A percentile compares a stretch with the other conserved stretches of the same genome.
Evolutionary conservation across 495 filamentous ascomycete genomes (phyloP).

Genomic region (Neurospora sp.): DNA sequence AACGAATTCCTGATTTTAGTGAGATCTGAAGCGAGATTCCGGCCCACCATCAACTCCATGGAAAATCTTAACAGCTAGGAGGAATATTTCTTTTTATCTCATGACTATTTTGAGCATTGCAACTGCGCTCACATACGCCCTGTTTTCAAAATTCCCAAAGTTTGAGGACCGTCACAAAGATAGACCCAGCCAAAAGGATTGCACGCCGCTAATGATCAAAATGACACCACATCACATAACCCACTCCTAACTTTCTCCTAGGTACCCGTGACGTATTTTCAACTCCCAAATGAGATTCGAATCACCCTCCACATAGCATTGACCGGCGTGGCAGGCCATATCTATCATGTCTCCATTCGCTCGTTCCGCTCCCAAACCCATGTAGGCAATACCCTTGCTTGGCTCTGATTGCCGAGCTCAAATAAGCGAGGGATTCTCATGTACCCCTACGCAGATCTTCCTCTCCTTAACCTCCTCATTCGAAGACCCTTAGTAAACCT

Average conservation of each 20-base stretch:
- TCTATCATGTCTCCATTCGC: not conserved
- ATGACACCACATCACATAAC: not conserved
- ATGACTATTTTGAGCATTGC: not conserved
- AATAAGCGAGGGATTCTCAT: not conserved
- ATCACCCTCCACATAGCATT: not conserved
- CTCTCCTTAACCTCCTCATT: not conserved
- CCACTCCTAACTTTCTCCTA: not conserved
- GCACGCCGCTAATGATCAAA: not conserved
- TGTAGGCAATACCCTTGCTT: not conserved
- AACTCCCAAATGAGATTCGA: not conserved
- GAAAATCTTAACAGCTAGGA: not conserved
- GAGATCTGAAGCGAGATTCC: not conserved
- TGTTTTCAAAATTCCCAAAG: not conserved
- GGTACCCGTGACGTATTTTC: not conserved
- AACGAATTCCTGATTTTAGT: not conserved
- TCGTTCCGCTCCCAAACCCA: not conserved
- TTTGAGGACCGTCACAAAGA: not conserved
- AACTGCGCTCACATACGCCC: not conserved
- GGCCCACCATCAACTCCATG: not conserved
- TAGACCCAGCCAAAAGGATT: not conserved
- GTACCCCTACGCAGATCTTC: not conserved
- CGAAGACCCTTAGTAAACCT: constrained; percentile 66
- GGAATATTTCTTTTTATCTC: not conserved
- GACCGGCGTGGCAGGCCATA: not conserved
- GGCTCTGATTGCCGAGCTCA: not conserved